Base-by-base conservation (phyloP, 2,329 filamentous ascomycete genomes). In the Didymosphaeria variabile region DNA sequence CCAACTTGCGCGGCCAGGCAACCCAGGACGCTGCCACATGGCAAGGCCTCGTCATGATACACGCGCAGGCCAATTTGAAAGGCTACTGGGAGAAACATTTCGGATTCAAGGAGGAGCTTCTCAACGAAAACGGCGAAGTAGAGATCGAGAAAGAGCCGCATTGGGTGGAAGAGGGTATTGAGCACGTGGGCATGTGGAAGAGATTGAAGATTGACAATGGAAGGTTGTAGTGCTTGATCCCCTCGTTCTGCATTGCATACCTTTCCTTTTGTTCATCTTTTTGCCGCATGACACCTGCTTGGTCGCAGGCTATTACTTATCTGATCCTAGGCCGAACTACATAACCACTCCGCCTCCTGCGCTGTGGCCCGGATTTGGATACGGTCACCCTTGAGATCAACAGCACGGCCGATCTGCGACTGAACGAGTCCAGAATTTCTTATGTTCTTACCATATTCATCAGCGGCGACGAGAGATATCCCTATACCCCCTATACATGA, bases 161-260 rank as follows among this genome's bases (percentile, higher is more conserved):
- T 32, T 97, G 93, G 93, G 83, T 84, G 63, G 93, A 97, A 77
- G 93, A 95, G 72, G 92, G 91, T 4, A 94, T 97, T 57, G 83
- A 86, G 66, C 93, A 97, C 81, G 85, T 96, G 19, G 93, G 91
- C 61, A 96, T 97, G 93, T 97, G 87, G 85, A 85, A 79, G 76
- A 69, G 80, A 60, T 40, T 84, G 19, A 75, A 79, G 58, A 63
- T 82, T 45, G 68, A 68, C 19, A 58, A 45, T 32, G 63, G 65
- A 49, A 72, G 71, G 69, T 72, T 70, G 64, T 67, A 69, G 38
- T 46, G 47, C 38, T 46, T 40, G 19, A n/a, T 29, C 31, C 49
- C 56, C 9, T n/a, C n/a, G 55, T 26, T 26, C 40, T 44, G 49
- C 49, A 46, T 55, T 34, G 42, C 50, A 38, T 36, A 17, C 19